Evolutionary conservation across 1,139 yeast species (phyloP).

Genomic region (Blastobotrys buckinghamii): DNA sequence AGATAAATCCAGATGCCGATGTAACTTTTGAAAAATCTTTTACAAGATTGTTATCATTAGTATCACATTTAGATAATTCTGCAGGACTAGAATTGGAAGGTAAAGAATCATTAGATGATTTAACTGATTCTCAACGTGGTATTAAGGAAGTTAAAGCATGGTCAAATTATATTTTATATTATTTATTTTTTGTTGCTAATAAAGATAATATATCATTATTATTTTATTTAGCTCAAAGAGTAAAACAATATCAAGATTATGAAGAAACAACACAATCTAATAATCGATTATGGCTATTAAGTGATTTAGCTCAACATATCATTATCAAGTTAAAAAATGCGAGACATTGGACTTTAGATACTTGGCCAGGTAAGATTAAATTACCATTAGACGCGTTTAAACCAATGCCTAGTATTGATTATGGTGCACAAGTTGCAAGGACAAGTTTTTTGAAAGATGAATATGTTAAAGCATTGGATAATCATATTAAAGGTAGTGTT

Average conservation of each 20-base stretch:
- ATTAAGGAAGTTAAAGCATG: slow-evolving; percentile 14
- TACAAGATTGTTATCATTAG: slow-evolving; percentile 60
- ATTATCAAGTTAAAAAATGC: slow-evolving; percentile 53
- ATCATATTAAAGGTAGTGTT: slow-evolving; percentile 8
- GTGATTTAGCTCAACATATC: slow-evolving; percentile 68
- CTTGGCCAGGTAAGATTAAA: slow-evolving; percentile 76
- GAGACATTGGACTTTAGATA: slow-evolving; percentile 62
- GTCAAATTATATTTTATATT: slow-evolving; percentile 49
- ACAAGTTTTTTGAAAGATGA: slow-evolving; percentile 47
- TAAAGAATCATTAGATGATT: slow-evolving; percentile 9
- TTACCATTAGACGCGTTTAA: slow-evolving; percentile 61
- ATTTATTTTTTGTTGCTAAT: slow-evolving; percentile 53
- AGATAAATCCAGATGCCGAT: slow-evolving; percentile 24
- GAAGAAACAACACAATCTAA: slow-evolving; percentile 29
- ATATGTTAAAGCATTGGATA: slow-evolving; percentile 13
- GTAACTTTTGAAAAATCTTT: slow-evolving; percentile 54
- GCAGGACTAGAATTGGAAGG: slow-evolving; percentile 36
- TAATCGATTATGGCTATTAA: slow-evolving; percentile 51
- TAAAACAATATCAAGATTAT: slow-evolving; percentile 70
- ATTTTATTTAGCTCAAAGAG: slow-evolving; percentile 70
- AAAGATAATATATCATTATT: slow-evolving; percentile 66
- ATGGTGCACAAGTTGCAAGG: slow-evolving; percentile 26
- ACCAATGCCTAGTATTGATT: slow-evolving; percentile 42
- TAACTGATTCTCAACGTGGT: slow-evolving; percentile 20
- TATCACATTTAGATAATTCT: slow-evolving; percentile 73